phyloP scores from a whole-genome alignment of 345 rosid genomes.

The Lenwebbia sp. region DNA sequence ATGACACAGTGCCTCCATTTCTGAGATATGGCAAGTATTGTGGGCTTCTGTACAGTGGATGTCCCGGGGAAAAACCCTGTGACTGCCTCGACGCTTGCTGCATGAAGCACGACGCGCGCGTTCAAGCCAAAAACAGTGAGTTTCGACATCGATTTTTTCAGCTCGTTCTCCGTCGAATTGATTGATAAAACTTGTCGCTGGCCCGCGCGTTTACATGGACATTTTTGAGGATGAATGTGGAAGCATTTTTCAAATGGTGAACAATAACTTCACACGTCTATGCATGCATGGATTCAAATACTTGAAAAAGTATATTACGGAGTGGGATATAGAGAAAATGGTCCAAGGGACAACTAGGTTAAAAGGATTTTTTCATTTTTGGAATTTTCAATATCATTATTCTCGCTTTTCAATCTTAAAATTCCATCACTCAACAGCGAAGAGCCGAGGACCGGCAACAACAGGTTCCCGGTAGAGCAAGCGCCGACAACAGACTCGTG shows the following conservation, averaged over 20 bases:
- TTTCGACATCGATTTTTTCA: background rate
- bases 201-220: too few relatives aligned
- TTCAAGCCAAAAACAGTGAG: slow-evolving; percentile 60
- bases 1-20: slow-evolving; percentile 60
- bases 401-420: background rate
- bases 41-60: slow-evolving; percentile 77
- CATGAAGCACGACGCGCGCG: slow-evolving; percentile 82
- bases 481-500: background rate
- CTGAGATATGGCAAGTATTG: slow-evolving; percentile 89
- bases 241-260: too few relatives aligned
- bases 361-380: rapidly evolving
- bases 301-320: too few relatives aligned
- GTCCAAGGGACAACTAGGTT: too few relatives aligned
- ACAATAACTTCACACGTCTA: too few relatives aligned
- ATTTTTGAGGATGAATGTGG: too few relatives aligned
- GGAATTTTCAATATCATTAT: background rate
- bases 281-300: too few relatives aligned
- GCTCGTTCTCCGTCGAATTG: background rate
- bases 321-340: too few relatives aligned
- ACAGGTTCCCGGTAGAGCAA: background rate
- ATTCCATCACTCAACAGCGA: background rate
- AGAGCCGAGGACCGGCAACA: background rate
- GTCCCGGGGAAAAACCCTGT: slow-evolving; percentile 83
- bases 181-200: background rate
- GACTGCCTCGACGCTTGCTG: slow-evolving; percentile 85